Evolutionary conservation across 2,329 filamentous ascomycete genomes (phyloP).

Genomic region (Pyrenochaeta sp.): DNA sequence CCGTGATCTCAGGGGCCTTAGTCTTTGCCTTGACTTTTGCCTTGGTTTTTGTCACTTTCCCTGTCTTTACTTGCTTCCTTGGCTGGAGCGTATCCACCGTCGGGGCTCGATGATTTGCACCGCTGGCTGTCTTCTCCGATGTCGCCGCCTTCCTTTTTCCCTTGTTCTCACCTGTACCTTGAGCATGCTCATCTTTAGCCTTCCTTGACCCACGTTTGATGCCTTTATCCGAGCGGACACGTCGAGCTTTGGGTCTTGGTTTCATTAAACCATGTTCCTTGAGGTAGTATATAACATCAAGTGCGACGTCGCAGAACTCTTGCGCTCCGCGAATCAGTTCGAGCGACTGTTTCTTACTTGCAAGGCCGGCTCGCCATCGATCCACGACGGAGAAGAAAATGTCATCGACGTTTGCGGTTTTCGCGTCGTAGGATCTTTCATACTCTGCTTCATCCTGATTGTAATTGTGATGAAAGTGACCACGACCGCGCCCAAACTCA

Average conservation of each 20-base stretch:
- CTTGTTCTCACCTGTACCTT: not conserved
- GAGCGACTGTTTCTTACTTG: slow-evolving; percentile 20
- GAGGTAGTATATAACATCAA: slow-evolving; percentile 41
- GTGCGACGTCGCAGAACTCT: slow-evolving; percentile 44
- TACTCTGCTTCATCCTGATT: slow-evolving; percentile 10
- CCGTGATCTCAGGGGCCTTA: slow-evolving; percentile 8
- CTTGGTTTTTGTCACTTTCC: slow-evolving; percentile 1
- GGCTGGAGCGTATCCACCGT: slow-evolving; percentile 15
- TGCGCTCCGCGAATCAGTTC: slow-evolving; percentile 36
- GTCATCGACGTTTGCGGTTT: slow-evolving; percentile 32
- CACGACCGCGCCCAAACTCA: slow-evolving; percentile 18
- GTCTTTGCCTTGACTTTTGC: slow-evolving; percentile 10
- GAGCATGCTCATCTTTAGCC: not conserved
- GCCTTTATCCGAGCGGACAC: slow-evolving; percentile 27
- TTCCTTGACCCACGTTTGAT: slow-evolving; percentile 18
- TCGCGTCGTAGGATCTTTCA: slow-evolving; percentile 8
- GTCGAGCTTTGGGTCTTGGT: slow-evolving; percentile 8
- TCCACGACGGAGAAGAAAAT: slow-evolving; percentile 45
- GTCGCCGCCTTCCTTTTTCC: slow-evolving; percentile 3
- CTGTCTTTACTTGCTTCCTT: slow-evolving; percentile 33
- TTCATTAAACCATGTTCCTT: slow-evolving; percentile 35
- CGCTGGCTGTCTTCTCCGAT: slow-evolving; percentile 2
- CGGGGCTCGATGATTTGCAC: slow-evolving; percentile 5
- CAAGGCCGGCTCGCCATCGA: slow-evolving; percentile 39
- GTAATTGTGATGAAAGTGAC: slow-evolving; percentile 14